Evolutionary conservation across 2,329 filamentous ascomycete species (phyloP).

Genomic region (Berkeleyomyces rouxiae): DNA sequence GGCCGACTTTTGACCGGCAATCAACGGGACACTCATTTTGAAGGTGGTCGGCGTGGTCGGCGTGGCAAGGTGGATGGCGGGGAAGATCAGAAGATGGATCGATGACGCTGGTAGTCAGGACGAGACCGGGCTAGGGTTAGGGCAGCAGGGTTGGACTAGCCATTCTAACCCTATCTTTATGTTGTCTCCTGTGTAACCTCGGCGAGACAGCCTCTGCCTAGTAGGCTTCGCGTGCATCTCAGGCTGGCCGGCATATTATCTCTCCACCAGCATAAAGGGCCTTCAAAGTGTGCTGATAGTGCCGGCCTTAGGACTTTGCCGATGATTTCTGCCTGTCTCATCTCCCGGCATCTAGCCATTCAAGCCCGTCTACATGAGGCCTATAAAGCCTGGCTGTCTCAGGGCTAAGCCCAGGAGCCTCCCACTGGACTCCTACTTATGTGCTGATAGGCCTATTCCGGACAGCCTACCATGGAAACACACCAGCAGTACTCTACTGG

Average conservation of each 20-base stretch:
- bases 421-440: not conserved
- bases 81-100: not conserved
- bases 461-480: not conserved
- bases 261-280: not conserved
- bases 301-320: not conserved
- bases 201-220: not conserved
- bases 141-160: too few species aligned
- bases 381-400: not conserved
- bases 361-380: not conserved
- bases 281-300: not conserved
- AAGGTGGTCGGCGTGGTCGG: not conserved
- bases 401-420: not conserved
- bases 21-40: constrained; percentile 20
- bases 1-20: constrained; percentile 49
- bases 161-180: not conserved
- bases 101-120: too few species aligned
- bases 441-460: not conserved
- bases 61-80: not conserved
- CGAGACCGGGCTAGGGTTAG: too few species aligned
- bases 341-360: not conserved
- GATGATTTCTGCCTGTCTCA: not conserved
- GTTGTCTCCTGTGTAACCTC: not conserved
- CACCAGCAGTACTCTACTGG: not conserved
- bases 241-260: not conserved
- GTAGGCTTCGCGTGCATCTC: not conserved